Conservation (phyloP, 805 yeast genomes). For the Candida andamanensis region DNA sequence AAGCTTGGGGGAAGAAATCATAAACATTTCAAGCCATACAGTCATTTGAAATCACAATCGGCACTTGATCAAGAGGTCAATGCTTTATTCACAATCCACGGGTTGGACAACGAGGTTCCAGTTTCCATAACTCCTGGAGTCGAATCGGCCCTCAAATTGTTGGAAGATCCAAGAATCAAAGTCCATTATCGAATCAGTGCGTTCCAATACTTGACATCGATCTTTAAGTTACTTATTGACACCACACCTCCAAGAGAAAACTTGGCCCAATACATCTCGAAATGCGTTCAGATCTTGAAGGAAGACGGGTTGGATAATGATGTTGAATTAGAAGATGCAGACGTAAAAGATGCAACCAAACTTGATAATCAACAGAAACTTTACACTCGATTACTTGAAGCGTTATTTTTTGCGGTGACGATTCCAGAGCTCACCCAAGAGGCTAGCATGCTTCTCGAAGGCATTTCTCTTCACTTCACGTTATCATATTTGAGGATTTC, state of each 20-base stretch:
- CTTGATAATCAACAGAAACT: constrained; percentile 62
- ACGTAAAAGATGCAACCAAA: constrained; percentile 43
- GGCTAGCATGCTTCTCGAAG: constrained; percentile 55
- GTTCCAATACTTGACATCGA: constrained; percentile 61
- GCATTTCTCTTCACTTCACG: constrained; percentile 74
- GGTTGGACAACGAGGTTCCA: constrained; percentile 53
- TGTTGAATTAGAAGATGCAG: constrained; percentile 36
- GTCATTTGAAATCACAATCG: constrained; percentile 52
- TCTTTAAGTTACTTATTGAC: constrained; percentile 65
- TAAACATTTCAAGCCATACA: constrained; percentile 72
- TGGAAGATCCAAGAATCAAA: constrained; percentile 62
- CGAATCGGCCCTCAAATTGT: constrained; percentile 66
- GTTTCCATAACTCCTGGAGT: constrained; percentile 82
- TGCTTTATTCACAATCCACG: constrained; percentile 68
- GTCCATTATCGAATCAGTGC: constrained; percentile 73
- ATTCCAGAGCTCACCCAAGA: constrained; percentile 67
- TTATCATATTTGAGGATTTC: constrained; percentile 73
- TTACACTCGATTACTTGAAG: constrained; percentile 57
- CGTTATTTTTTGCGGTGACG: constrained; percentile 71
- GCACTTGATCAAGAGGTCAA: constrained; percentile 62
- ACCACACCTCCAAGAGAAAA: constrained; percentile 44
- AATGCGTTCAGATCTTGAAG: constrained; percentile 44
- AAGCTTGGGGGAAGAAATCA: constrained; percentile 96
- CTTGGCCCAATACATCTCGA: constrained; percentile 39
- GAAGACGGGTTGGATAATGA: constrained; percentile 31